These are phyloP conservation scores for Coffea eugenioides DNA, from an alignment of 257 asterid genomes.

Conservation along the genomic window DNA sequence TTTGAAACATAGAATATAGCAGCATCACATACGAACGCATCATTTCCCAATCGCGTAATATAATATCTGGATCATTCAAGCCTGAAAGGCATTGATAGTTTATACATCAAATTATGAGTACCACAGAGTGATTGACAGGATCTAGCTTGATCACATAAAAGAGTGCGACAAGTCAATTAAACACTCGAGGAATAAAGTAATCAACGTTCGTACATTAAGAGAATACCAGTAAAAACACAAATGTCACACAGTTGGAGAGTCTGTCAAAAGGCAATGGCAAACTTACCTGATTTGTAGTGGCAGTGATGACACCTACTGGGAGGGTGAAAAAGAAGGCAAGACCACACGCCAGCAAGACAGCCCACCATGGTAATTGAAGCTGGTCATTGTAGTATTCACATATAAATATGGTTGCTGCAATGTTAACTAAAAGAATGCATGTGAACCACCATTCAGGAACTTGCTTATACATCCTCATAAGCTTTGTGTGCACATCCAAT, in stretches of 20 bases:
- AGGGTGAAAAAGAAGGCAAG: conserved; percentile 84
- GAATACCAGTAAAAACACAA: background rate
- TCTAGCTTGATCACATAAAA: background rate
- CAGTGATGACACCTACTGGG: conserved; percentile 83
- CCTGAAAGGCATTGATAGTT: background rate
- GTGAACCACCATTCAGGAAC: conserved; percentile 98
- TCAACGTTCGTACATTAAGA: background rate
- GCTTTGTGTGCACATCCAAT: conserved; percentile 84
- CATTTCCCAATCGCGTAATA: background rate
- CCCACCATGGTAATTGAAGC: conserved; percentile 99
- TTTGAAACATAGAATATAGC: background rate
- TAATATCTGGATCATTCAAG: background rate
- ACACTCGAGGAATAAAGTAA: background rate
- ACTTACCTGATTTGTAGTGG: conserved; percentile 84
- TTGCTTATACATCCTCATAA: conserved; percentile 76
- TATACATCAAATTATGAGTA: too few species aligned
- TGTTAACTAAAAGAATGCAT: conserved; percentile 54
- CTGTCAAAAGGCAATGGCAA: background rate
- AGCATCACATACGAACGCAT: background rate
- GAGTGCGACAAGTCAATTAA: background rate
- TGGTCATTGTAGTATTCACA: conserved; percentile 64
- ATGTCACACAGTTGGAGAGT: background rate
- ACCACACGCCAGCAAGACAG: conserved; percentile 79
- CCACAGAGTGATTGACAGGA: background rate
- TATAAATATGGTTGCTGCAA: conserved; percentile 57